Base-by-base conservation (phyloP, 306 rosid genomes). In the Calophaca sinica region DNA sequence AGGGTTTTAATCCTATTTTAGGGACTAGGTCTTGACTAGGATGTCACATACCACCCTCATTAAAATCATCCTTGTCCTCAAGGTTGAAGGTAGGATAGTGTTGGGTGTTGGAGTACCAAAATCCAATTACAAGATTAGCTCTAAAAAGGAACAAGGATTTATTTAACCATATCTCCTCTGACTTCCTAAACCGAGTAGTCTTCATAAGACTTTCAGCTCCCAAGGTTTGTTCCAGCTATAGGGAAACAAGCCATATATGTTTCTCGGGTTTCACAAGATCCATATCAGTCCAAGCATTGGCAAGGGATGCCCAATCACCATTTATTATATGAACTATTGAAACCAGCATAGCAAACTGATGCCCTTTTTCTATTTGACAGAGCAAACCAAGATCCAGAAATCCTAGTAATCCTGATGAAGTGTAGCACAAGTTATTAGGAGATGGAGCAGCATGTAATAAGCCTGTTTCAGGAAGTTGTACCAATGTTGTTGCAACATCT, bases 361-460 rank as follows among this genome's bases (percentile, higher is more conserved):
- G 98, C 82, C 63, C 88, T 83, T 87, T 89, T 81, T 93, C 90
- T 96, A 90, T 88, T 78, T 89, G 98, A 80, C 98, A 93, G 59
- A 93, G 94, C 86, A 93, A 89, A 68, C 98, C 98, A 76, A 93
- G 90, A 81, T 93, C 98, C 80, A 93, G 88, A 87, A 93, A 93
- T 78, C 96, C 90, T 69, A 93, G 67, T 84, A 90, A 83, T 72
- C 98, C 94, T 3, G 98, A 81, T 70, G 94, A 72, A 11, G 90
- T 88, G 76, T 88, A 93, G 69, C 94, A 89, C 84, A 93, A 77
- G 89, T 93, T 93, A 75, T 96, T 96, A 55, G 98, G 87, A 80
- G 90, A 96, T 69, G 96, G 98, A 88, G 90, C 98, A 80, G 98
- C 98, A 82, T 93, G 98, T 76, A 90, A 75, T 82, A 93, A 83